phyloP scores from a whole-genome alignment of 2,329 filamentous ascomycete genomes.

The Botrytis pseudocinerea region DNA sequence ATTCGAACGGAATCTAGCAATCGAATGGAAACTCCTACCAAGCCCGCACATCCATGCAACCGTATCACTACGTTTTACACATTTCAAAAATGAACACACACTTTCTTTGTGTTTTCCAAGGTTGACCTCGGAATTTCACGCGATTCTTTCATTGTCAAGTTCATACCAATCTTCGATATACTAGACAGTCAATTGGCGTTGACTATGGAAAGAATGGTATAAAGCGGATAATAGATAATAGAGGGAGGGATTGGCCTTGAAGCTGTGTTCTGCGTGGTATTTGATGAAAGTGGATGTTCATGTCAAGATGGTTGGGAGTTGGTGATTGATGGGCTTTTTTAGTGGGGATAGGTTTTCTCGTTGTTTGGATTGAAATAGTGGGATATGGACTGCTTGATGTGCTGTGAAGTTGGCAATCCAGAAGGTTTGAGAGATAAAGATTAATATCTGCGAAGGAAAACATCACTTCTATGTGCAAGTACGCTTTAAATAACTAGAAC shows the following conservation, averaged over 20 bases:
- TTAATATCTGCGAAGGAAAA: background rate
- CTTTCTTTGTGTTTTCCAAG: fast-evolving
- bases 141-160: background rate
- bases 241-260: background rate
- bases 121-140: background rate
- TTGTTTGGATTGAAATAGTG: fast-evolving
- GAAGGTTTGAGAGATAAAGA: background rate
- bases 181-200: background rate
- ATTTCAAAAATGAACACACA: fast-evolving
- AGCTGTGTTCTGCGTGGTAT: background rate
- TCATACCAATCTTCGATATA: background rate
- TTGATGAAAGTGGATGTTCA: background rate
- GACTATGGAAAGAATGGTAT: background rate
- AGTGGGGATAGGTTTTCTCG: fast-evolving
- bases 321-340: background rate
- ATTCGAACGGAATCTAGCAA: fast-evolving
- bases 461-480: fast-evolving
- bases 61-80: background rate
- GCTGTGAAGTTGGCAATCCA: background rate
- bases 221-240: background rate
- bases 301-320: too few relatives aligned
- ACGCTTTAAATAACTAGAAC: too few relatives aligned
- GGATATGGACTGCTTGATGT: background rate
- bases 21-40: fast-evolving
- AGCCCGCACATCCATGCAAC: background rate